Base-by-base conservation (phyloP, 2,329 filamentous ascomycete species). In the Neonectria faginata region DNA sequence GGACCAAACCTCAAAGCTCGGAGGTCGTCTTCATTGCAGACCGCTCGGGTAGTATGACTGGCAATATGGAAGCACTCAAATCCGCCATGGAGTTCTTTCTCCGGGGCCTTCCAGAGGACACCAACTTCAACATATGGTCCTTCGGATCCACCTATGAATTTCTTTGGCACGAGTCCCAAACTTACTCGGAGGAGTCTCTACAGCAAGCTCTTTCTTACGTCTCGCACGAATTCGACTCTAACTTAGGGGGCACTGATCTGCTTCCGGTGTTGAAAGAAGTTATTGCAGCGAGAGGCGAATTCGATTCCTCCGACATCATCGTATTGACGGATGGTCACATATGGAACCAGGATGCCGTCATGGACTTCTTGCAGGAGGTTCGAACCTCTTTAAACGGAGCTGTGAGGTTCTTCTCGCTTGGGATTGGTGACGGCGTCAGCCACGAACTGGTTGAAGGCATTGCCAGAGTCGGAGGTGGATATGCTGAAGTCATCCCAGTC, bases 171-270 rank as follows among this genome's bases (percentile, higher is more conserved):
- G 18, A 5, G 5, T 52, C 48, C n/a, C 10, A 52, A n/a, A n/a
- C 16, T 1, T 33, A 33, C 27, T 11, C 31, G 2, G 12, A 52
- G 16, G 14, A n/a, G 1, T 18, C 16, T 52, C 48, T 33, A 20
- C 16, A 52, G 16, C 10, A 3, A 8, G 48, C 48, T 11, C 8
- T 52, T n/a, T 16, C 29, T 12, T 20, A 52, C 8, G 48, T 52
- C 27, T 16, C 10, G 6, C 9, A 20, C 8, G 29, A 20, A 11
- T 52, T 52, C 16, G 1, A 33, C 16, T n/a, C 16, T 6, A 6
- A 52, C n/a, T 33, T 52, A 29, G 48, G 48, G 5, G 48, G 48
- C n/a, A 52, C 48, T 33, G 29, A 52, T 14, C 27, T 52, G n/a
- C 48, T 52, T 33, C 29, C 29, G 9, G 48, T 29, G 7, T 36